These are phyloP conservation scores for Nemania sp. DNA, from an alignment of 2,329 filamentous ascomycete species.

Conservation along the genomic window DNA sequence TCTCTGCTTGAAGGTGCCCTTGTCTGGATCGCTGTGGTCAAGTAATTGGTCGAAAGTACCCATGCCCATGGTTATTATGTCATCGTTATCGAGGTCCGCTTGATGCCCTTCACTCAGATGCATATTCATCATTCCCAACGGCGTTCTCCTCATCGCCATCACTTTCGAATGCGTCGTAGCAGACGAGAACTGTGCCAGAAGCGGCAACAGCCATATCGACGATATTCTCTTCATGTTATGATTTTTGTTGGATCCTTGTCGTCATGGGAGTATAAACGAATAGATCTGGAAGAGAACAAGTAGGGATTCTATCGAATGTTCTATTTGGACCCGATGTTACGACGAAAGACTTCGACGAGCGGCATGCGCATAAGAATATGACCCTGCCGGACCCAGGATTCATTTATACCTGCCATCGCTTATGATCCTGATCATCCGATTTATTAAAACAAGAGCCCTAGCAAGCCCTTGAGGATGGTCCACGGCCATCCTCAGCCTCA, in stretches of 20 bases:
- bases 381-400: no score
- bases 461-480: no score
- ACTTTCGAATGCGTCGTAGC: background rate
- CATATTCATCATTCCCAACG: constrained; percentile 12
- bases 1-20: constrained; percentile 25
- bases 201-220: constrained; percentile 7
- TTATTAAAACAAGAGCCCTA: no score
- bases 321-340: no score
- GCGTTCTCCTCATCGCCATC: constrained; percentile 7
- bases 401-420: no score
- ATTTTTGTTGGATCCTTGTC: no score
- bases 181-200: constrained; percentile 14
- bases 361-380: no score
- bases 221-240: constrained; percentile 13
- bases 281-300: no score
- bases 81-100: background rate
- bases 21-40: constrained; percentile 15
- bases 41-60: constrained; percentile 22
- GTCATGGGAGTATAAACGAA: no score
- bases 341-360: no score
- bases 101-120: constrained; percentile 2
- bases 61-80: constrained; percentile 16
- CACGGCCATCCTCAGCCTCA: background rate
- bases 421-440: no score
- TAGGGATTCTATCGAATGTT: no score